Base-by-base conservation (phyloP, 2,329 filamentous ascomycete genomes). In the Penicillium oxalicum region DNA sequence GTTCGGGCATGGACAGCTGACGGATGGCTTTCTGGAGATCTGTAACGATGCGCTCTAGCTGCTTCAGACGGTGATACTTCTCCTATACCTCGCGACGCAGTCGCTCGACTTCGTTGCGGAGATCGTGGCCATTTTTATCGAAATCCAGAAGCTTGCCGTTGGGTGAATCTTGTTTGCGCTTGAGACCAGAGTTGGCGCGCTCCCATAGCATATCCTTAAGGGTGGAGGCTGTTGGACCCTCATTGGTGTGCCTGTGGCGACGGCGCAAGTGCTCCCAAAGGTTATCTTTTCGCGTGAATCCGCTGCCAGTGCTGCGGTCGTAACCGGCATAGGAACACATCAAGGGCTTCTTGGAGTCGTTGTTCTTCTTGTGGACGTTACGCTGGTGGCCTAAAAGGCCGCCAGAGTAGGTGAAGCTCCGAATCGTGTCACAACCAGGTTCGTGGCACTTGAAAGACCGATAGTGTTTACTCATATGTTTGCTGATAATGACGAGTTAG, bases 101-200 rank as follows among this genome's bases (percentile, higher is more conserved):
- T 33, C 82, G 77, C 69, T 86, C 86, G 53, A 86, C 69, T 62
- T 88, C 83, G 40, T 81, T 77, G 18, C 79, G 80, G 29, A 87
- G 56, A 37, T 69, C 63, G 27, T 63, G 62, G 6, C 64, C 64
- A 35, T 79, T 78, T 13, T 68, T 58, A 24, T 64, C 69, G 4
- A 69, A 63, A 13, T 69, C 69, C 1, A 59, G 54, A 11, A 67
- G 49, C 2, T 64, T 57, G 5, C 58, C 63, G 13, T 63, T 60
- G 9, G 63, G 56, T 9, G 64, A 63, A 12, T 67, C 63, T 39
- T 65, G 60, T 44, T 66, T 67, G 18, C 69, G 65, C 50, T 71
- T 70, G 40, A 66, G 44, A 40, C 58, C 52, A 35, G 60, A 55
- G 26, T 61, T 54, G 34, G 63, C 57, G 25, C 57, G 58, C 7